Base-by-base conservation (phyloP, 345 rosid genomes). In the Tarenaya hassleriana region DNA sequence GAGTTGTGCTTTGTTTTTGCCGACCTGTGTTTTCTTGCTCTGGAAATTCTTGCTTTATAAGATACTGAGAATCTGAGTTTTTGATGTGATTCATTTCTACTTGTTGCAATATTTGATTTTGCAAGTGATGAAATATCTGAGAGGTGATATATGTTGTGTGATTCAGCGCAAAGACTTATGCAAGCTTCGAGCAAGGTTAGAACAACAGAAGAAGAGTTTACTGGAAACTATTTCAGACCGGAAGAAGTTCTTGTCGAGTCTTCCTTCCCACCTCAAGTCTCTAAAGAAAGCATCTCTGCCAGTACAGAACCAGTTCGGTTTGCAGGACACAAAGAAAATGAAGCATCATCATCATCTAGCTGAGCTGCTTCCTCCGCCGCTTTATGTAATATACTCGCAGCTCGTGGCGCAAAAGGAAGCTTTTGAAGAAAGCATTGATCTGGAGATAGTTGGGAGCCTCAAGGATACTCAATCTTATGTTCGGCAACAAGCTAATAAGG, bases 241-340 rank as follows among this genome's bases (percentile, higher is more conserved):
- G 46, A 88, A 71, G 68, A 92, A 92, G 79, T 88, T 80, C 75
- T 62, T 88, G 44, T 81, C 83, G 0, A 85, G 84, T 67, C 83
- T 88, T 35, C 96, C 96, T 2, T 71, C 88, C 14, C 95, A 79
- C 54, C 86, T 92, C 39, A 88, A 92, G 62, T 75, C 96, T 32
- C 75, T 92, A 19, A 88, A 88, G 95, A 92, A 88, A 71, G 96
- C 86, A 8, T 85, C 90, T 0, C 60, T 85, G 67, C 98, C 98
- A 5, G 86, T 92, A 43, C 98, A 92, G 72, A 82, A 52, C 55
- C 98, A 83, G 43, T 57, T 92, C 57, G 86, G 90, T 64, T 69
- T 85, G 64, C 52, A 59, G 58, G 81, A 81, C 61, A 58, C 83
- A 0, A 88, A 76, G 83, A 92, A 81, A 69, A 52, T 92, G 15